phyloP scores from a whole-genome alignment of 1,139 yeast species.

The Candida smagusa region DNA sequence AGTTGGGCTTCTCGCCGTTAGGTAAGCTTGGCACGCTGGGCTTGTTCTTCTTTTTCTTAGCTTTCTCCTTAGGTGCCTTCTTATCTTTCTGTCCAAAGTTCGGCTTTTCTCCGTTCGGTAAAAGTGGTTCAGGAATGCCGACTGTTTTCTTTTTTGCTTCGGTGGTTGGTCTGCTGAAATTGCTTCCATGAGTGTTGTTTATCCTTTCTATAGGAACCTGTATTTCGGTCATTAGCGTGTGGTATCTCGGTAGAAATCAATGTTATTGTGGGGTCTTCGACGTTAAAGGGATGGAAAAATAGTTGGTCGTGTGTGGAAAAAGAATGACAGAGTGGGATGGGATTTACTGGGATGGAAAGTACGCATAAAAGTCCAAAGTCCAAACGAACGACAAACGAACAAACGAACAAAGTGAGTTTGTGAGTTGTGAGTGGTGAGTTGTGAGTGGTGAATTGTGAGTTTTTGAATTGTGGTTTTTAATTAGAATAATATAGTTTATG shows the following conservation, averaged over 20 bases:
- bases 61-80: not conserved
- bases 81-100: conserved; percentile 17
- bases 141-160: conserved; percentile 3
- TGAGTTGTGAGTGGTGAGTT: too few relatives aligned
- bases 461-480: too few relatives aligned
- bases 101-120: conserved; percentile 18
- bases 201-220: conserved; percentile 1
- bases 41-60: conserved; percentile 6
- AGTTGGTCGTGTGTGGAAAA: too few relatives aligned
- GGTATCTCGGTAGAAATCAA: not conserved
- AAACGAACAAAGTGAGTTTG: too few relatives aligned
- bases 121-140: conserved; percentile 4
- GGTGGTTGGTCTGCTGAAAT: not conserved
- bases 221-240: conserved; percentile 2
- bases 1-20: conserved; percentile 33
- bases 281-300: too few relatives aligned
- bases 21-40: conserved; percentile 20
- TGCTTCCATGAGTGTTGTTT: not conserved
- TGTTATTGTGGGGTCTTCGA: too few relatives aligned
- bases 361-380: too few relatives aligned
- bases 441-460: too few relatives aligned
- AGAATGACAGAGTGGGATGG: too few relatives aligned
- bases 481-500: too few relatives aligned
- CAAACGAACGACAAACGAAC: too few relatives aligned
- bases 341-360: too few relatives aligned